Evolutionary conservation across 208 protist genomes (phyloP), one percentile per base, ranked within the genome.

Genomic region (Angomonas ambiguus): DNA sequence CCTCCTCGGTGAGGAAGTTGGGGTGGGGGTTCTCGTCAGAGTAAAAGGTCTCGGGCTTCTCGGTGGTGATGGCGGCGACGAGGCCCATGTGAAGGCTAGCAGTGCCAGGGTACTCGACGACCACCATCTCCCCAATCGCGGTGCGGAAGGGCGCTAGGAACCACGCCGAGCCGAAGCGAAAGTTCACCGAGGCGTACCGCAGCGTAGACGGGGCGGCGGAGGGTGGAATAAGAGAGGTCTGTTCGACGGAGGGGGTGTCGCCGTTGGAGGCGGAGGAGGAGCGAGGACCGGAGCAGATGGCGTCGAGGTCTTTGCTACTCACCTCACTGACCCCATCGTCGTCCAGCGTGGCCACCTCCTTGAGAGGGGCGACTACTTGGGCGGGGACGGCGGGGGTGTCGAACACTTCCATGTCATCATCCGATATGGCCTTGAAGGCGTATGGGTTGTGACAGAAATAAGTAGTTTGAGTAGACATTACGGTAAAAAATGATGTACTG

Each of bases 91-190:
- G 88, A 20, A 87, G 51, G 61, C 77, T 82, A 45, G 71, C 41
- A 65, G 76, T 82, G 18, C 63, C 68, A 11, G 84, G 82, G 71
- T 91, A 94, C 80, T 94, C 69, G 53, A 90, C 88, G 6, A 94
- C 88, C 0, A 94, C 88, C 75, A 91, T 89, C 61, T 94, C 88
- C 4, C 88, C 88, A 0, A 74, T 65, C 28, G 71, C 65, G 16
- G 82, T 89, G 49, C 83, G 82, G 67, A 94, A 94, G 24, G 88
- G 88, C 1, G 88, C 88, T 1, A 94, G 48, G 65, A 91, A 94
- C 88, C 85, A 91, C n/a, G 85, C 85, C 24, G 82, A 90, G 51
- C 88, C 88, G 41, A 94, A 94, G 61, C 85, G 84, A 64, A 94
- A 94, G 76, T 94, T 87, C 4, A 94, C 88, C 18, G 85, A 90